Conservation (phyloP, 2,329 filamentous ascomycete genomes). For the Botrytis byssoidea region DNA sequence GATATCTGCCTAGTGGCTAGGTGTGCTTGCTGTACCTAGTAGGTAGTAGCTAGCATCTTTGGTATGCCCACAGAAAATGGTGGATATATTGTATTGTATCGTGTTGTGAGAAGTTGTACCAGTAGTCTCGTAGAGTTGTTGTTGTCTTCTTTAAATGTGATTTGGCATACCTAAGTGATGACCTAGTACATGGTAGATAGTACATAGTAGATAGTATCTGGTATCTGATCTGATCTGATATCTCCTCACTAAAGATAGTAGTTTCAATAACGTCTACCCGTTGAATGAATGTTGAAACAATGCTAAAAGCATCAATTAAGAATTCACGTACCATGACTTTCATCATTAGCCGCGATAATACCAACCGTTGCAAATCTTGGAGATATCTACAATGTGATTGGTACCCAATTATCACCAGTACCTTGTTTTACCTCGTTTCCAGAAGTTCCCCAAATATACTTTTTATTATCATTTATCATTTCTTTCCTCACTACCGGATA, state of each 20-base stretch:
- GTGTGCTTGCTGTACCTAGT: too few relatives aligned
- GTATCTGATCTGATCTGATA: too few relatives aligned
- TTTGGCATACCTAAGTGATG: too few relatives aligned
- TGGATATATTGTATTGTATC: background rate
- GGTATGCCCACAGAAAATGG: background rate
- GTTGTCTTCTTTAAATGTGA: background rate
- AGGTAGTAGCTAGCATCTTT: too few relatives aligned
- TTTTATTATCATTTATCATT: background rate
- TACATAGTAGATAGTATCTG: too few relatives aligned
- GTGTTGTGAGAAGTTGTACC: background rate
- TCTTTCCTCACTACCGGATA: background rate
- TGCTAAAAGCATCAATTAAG: background rate
- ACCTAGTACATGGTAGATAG: background rate
- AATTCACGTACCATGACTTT: background rate
- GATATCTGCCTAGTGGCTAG: too few relatives aligned
- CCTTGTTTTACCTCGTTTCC: background rate
- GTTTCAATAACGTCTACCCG: too few relatives aligned
- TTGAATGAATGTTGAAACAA: background rate
- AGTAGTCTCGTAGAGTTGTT: background rate
- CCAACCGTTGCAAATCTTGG: conserved; percentile 9
- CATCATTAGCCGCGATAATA: background rate
- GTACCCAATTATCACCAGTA: background rate
- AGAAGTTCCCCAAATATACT: background rate
- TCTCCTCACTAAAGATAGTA: too few relatives aligned
- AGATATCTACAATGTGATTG: conserved; percentile 2